Base-by-base conservation (phyloP, 2,329 filamentous ascomycete species). In the Laburnicola sp. region DNA sequence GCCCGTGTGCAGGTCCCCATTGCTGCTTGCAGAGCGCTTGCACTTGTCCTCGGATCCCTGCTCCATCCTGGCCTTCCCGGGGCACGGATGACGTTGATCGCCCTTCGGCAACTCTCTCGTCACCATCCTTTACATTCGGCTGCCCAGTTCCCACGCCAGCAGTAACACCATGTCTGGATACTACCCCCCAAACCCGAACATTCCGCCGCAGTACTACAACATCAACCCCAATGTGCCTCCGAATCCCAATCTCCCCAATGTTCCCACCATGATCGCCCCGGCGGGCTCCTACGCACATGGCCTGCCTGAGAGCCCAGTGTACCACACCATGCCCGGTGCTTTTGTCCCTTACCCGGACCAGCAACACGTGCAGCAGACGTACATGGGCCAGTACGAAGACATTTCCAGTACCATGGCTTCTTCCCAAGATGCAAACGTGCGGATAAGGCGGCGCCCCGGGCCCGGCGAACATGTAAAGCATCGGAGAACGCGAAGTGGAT, bases 401-500 rank as follows among this genome's bases (percentile, higher is more conserved):
- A 37, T 57, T 9, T 48, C 65, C 38, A 64, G 62, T 16, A 51
- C 54, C 36, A 55, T 66, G 46, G 64, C 67, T 52, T 51, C 63
- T 38, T 57, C 62, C 28, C 65, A 65, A 58, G 58, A 61, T 53
- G 58, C 53, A 45, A 65, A 64, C 54, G 52, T 59, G 48, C 64
- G 70, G 38, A 54, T 63, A 27, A 62, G 68, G 48, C 63, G 69
- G 46, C 65, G 71, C 37, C 51, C 65, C 23, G 59, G 61, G 9
- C 65, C 70, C 22, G 69, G 68, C 8, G 89, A 95, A 55, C 86
- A 88, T 66, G 88, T 95, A 60, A 97, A 97, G 74, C 93, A 97
- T 71, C 87, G 92, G 55, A 85, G 94, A 61, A 97, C 94, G 37
- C 83, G 94, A 63, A 97, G 91, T 57, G 94, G 94, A 26, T 99